Evolutionary conservation across 345 rosid genomes (phyloP), one percentile per base, ranked within the genome.

Genomic region (Boechera divaricarpa): DNA sequence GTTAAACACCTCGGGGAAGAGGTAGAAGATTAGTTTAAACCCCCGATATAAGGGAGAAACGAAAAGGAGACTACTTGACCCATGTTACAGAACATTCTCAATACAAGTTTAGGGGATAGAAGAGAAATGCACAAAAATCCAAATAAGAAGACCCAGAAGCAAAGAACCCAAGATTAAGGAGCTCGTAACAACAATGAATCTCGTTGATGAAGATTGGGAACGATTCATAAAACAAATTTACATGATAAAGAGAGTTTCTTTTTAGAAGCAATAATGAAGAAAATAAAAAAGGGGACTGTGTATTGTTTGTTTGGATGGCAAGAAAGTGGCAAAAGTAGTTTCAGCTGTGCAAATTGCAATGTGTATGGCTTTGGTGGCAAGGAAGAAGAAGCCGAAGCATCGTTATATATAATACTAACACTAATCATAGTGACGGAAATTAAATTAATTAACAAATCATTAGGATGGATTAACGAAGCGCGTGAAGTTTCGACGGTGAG

Each of bases 361-460:
- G 74, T 76, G 74, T 76, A 77, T 29, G 70, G 63, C 29, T 68
- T 70, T 54, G 59, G 51, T 63, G 66, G 63, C 51, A 66, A 78
- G 7, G 65, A 78, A 41, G 77, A 60, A 59, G 77, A 72, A 60
- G 69, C 15, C 21, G 52, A 67, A 67, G 69, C 69, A 73, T 72
- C 74, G 36, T 26, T 67, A 64, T 57, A 65, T 77, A 69, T 41
- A 76, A 49, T 24, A 51, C 3, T 12, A 35, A 15, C 10, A 38
- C 53, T 45, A 55, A 39, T 38, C 41, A 38, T 38, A 38, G 8
- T 55, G 67, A 57, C 29, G 35, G 3, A 11, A 28, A 36, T 55
- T 70, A 60, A 10, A 62, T 4, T 36, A 67, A 21, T 53, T 76
- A 47, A 66, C 2, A 6, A 1, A 24, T 33, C 18, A 18, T 56